Base-by-base conservation (phyloP, 75 land plant genomes). In the Chamaecyparis obtusa region DNA sequence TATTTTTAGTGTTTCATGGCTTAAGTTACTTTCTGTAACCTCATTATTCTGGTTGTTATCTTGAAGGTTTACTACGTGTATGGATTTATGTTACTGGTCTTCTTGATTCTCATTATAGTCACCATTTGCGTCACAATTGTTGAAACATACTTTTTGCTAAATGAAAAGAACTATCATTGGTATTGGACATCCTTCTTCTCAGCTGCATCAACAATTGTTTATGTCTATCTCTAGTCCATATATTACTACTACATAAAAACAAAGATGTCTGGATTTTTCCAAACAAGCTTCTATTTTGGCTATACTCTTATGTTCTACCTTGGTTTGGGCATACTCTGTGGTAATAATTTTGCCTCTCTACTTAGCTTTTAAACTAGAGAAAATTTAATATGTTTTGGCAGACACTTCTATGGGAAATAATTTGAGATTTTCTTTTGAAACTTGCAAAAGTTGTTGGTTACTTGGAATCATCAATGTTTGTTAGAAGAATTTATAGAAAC, bases 401-500 rank as follows among this genome's bases (percentile, higher is more conserved):
- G 69, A 21, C 76, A 74, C 33, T 10, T 36, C 30, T 80, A 86
- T 17, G 36, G 51, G 6, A 32, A 43, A 44, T 86, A 46, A 43
- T n/a, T 82, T 54, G 32, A 48, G 33, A n/a, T 24, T 17, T 84
- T 84, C 13, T 51, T 84, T 56, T 54, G 37, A 27, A 80, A 43
- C 44, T 84, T 83, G 48, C 90, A 93, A 93, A 93, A 84, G 94
- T 92, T 46, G 88, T 93, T 32, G 94, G 94, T 7, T 93, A 93
- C 83, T 82, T 92, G 41, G 94, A 92, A 1, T 90, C 94, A 7
- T 90, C 91, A 48, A 16, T 90, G 91, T 93, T 93, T 87, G 94
- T 93, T n/a, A 87, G 94, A 82, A 80, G 94, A 49, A 93, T 93
- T 32, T 93, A 92, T 84, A 92, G 93, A 37, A 93, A 93, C 85